Base-by-base conservation (phyloP, 2,329 filamentous ascomycete species). In the Aspergillus transmontanensis region DNA sequence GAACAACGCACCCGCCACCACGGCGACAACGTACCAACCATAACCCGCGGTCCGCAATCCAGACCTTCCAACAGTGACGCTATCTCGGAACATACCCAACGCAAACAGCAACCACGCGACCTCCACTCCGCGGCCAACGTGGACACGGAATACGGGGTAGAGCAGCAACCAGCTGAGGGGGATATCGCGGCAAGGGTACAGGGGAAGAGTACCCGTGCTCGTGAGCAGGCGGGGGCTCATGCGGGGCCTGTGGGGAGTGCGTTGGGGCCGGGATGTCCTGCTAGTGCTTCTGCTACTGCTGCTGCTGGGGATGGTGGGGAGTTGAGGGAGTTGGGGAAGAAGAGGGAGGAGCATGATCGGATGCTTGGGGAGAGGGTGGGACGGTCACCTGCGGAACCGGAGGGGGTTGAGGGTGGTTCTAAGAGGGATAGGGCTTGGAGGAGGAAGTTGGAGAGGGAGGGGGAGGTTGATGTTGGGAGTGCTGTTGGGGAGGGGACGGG, bases 111-210 rank as follows among this genome's bases (percentile, higher is more conserved):
- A 11, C 63, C 66, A 26, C 55, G 39, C 2, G 34, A 60, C 19
- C 62, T 72, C 61, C 69, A 68, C 12, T 62, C 59, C 23, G 63
- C 68, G 1, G 45, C 67, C 0, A 68, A 74, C 41, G 68, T 77
- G n/a, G 75, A 78, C 55, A 59, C 72, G 3, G 73, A 75, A 34
- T 77, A 78, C 43, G 76, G 76, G 0, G 71, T 78, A 4, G 76
- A 79, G 60, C 69, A 76, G 56, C 76, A 78, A 57, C 76, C 76
- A 0, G 61, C 68, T 0, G 76, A 79, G 59, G 76, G 76, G 1
- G 69, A 73, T 30, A 77, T 79, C 53, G 76, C 75, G 10, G 70
- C 71, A 9, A 63, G 72, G 0, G 76, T 78, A 3, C 41, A 72
- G 41, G 66, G 65, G 0, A 73, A 74, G 46, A 69, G 67, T 11